Conservation (phyloP, 2,329 filamentous ascomycete genomes). For the Aureobasidium sp. region DNA sequence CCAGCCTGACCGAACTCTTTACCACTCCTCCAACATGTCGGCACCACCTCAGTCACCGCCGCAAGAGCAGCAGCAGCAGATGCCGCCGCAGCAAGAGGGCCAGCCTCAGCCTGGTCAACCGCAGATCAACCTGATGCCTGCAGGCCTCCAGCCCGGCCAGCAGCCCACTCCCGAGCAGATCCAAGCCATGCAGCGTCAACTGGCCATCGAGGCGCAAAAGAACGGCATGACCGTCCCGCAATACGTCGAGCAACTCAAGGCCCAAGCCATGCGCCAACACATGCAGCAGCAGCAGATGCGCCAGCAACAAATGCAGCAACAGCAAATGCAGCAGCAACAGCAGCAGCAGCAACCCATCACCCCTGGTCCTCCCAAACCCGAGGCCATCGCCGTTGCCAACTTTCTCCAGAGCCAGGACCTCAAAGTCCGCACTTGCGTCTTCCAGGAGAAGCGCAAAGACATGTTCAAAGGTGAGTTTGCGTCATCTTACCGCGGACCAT, state of each 20-base stretch:
- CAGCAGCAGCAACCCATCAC: constrained; percentile 54
- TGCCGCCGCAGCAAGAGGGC: constrained; percentile 6
- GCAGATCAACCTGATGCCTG: constrained; percentile 10
- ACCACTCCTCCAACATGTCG: constrained; percentile 15
- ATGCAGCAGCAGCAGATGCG: constrained; percentile 40
- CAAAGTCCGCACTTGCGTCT: constrained; percentile 82
- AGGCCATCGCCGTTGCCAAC: constrained; percentile 78
- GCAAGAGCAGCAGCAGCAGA: neutral
- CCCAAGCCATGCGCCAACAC: constrained; percentile 47
- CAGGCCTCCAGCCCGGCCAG: constrained; percentile 30
- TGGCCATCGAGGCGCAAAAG: constrained; percentile 74
- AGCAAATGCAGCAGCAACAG: constrained; percentile 23
- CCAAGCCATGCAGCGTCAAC: constrained; percentile 69
- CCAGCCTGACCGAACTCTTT: neutral
- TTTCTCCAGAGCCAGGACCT: constrained; percentile 78
- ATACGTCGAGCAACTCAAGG: constrained; percentile 55
- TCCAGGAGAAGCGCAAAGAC: constrained; percentile 93
- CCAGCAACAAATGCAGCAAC: constrained; percentile 24
- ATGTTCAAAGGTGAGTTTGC: constrained; percentile 75
- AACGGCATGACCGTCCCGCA: constrained; percentile 76
- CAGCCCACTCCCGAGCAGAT: constrained; percentile 77
- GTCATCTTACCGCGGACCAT: too few species aligned
- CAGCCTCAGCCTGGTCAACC: neutral
- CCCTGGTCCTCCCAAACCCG: constrained; percentile 76
- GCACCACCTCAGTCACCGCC: constrained; percentile 14